Evolutionary conservation across 345 rosid species (phyloP).

Genomic region (Populus alba): DNA sequence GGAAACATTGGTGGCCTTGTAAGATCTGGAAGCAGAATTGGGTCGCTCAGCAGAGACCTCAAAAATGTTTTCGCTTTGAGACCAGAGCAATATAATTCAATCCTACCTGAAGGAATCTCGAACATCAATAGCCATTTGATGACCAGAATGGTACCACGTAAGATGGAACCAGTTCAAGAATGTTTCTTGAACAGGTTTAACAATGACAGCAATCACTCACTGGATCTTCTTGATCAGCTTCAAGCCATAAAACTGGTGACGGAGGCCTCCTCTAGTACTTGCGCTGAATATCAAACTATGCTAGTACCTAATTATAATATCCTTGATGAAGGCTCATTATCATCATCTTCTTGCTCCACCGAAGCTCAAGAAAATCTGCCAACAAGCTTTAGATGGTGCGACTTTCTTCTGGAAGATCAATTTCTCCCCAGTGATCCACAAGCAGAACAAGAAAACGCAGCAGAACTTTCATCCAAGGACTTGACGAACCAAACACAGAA

Average conservation of each 20-base stretch:
- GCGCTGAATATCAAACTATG: constrained; percentile 21
- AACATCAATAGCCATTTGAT: constrained; percentile 19
- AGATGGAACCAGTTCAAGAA: constrained; percentile 27
- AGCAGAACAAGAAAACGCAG: constrained; percentile 26
- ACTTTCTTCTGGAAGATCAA: constrained; percentile 71
- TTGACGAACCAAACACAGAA: constrained; percentile 17
- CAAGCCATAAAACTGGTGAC: constrained; percentile 72
- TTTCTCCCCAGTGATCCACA: constrained; percentile 22
- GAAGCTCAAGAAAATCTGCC: constrained; percentile 42
- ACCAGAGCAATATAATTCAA: constrained; percentile 18
- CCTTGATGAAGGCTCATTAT: constrained; percentile 28
- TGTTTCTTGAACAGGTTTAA: constrained; percentile 8
- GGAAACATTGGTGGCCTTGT: constrained; percentile 68
- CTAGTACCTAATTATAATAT: neutral
- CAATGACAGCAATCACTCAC: constrained; percentile 22
- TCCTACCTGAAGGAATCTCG: constrained; percentile 8
- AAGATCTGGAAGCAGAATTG: constrained; percentile 39
- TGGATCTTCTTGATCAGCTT: constrained; percentile 67
- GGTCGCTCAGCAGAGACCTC: constrained; percentile 46
- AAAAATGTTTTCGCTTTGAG: constrained; percentile 28
- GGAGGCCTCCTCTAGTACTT: constrained; percentile 41
- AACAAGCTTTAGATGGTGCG: constrained; percentile 62
- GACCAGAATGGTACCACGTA: constrained; percentile 14
- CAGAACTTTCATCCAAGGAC: constrained; percentile 29
- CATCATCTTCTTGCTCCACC: constrained; percentile 53